Percentiles rank a stretch among this genome's conserved stretches.
Conservation (phyloP, 2,329 filamentous ascomycete genomes). For the Fusarium abutilonis region DNA sequence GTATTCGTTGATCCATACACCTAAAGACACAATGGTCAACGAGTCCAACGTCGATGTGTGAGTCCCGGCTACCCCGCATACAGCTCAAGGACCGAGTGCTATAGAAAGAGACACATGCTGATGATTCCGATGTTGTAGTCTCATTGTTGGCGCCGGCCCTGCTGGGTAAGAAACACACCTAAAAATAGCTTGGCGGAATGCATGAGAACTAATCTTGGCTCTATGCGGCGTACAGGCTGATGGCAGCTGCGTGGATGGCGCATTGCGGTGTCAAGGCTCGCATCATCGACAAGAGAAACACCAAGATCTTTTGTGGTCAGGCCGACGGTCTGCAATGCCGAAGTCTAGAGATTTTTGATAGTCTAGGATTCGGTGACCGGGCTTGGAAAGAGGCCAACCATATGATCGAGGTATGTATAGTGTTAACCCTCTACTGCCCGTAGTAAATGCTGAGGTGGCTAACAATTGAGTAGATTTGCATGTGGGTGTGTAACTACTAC, state of each 20-base stretch:
- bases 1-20: neutral
- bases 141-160: conserved; percentile 24
- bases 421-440: too few species aligned
- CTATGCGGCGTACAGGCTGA: conserved; percentile 2
- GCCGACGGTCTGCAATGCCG: conserved; percentile 32
- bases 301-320: conserved; percentile 21
- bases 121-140: neutral
- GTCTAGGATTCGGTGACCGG: conserved; percentile 72
- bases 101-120: neutral
- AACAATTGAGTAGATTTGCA: neutral
- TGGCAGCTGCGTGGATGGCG: conserved; percentile 24
- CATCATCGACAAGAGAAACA: conserved; percentile 26
- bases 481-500: neutral
- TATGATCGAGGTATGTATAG: conserved; percentile 64
- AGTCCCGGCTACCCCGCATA: neutral
- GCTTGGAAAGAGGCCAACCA: conserved; percentile 74
- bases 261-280: conserved; percentile 30
- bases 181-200: neutral
- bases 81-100: neutral
- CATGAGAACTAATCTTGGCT: neutral
- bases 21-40: conserved; percentile 11
- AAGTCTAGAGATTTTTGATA: conserved; percentile 75
- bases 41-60: conserved; percentile 17
- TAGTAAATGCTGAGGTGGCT: neutral
- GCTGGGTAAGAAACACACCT: conserved; percentile 8